A percentile compares a stretch with the other conserved stretches of the same genome.
Evolutionary conservation across 1,139 yeast species (phyloP).

Genomic region (Hansenula lynferdii): DNA sequence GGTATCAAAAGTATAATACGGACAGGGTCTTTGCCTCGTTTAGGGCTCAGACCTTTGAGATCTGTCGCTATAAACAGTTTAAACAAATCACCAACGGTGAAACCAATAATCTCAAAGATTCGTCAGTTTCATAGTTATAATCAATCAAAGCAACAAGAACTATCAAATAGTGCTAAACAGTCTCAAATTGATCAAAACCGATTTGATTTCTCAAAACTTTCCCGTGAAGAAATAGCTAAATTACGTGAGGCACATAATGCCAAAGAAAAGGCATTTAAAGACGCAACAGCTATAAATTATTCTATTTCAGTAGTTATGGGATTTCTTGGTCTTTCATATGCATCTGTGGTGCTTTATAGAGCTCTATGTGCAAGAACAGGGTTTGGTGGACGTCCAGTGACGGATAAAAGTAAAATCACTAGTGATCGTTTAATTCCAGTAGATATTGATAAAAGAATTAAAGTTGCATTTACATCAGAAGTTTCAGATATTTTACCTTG

Average conservation of each 20-base stretch:
- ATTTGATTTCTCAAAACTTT: too few relatives aligned
- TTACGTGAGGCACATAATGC: conserved; percentile 27
- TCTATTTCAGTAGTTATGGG: conserved; percentile 65
- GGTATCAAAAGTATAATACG: too few relatives aligned
- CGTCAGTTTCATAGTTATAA: too few relatives aligned
- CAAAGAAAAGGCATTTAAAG: conserved; percentile 28
- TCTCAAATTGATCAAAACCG: too few relatives aligned
- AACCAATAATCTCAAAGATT: too few relatives aligned
- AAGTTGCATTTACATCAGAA: conserved; percentile 85
- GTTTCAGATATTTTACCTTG: conserved; percentile 91
- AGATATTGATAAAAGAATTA: conserved; percentile 75
- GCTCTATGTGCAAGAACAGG: conserved; percentile 95
- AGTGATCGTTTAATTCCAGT: conserved; percentile 88
- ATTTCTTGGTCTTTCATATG: conserved; percentile 78
- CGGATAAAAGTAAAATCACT: conserved; percentile 75
- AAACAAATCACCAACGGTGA: too few relatives aligned
- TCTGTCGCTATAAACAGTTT: too few relatives aligned
- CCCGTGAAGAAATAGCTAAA: conserved; percentile 23
- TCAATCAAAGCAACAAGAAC: too few relatives aligned
- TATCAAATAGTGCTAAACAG: too few relatives aligned
- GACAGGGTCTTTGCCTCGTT: too few relatives aligned
- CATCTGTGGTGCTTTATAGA: conserved; percentile 90
- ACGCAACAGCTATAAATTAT: conserved; percentile 62
- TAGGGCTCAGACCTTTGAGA: too few relatives aligned
- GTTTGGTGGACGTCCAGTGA: conserved; percentile 92